Percentiles rank a stretch among this genome's conserved stretches.
Evolutionary conservation across 2,329 filamentous ascomycete genomes (phyloP).

Genomic region (Cytospora chrysosperma): DNA sequence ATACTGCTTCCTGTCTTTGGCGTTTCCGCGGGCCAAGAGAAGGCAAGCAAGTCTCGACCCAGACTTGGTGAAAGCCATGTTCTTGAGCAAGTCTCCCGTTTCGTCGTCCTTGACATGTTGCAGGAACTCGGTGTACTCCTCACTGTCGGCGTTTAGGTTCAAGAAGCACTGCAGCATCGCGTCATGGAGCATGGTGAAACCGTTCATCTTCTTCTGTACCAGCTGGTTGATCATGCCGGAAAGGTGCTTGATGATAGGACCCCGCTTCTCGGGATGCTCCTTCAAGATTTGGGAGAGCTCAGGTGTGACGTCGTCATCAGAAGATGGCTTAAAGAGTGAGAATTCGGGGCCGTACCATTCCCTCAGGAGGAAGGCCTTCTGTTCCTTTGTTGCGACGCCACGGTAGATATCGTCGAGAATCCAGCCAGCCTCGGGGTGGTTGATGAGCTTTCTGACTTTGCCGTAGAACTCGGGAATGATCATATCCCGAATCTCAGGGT

Average conservation of each 20-base stretch:
- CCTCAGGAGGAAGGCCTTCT: conserved; percentile 80
- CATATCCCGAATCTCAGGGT: conserved; percentile 80
- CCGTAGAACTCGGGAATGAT: conserved; percentile 96
- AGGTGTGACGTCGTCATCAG: conserved; percentile 54
- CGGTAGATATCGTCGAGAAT: conserved; percentile 97
- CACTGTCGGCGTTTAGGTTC: conserved; percentile 71
- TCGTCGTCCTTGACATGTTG: conserved; percentile 92
- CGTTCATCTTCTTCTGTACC: conserved; percentile 93
- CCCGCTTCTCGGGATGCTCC: conserved; percentile 78
- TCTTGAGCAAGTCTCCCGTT: conserved; percentile 85
- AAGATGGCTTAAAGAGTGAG: conserved; percentile 66
- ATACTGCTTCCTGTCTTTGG: conserved; percentile 90
- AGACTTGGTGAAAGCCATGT: conserved; percentile 91
- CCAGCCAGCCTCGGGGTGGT: conserved; percentile 95
- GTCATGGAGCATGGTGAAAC: conserved; percentile 96
- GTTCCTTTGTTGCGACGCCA: conserved; percentile 77
- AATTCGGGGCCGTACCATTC: conserved; percentile 99
- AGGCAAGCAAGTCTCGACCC: conserved; percentile 81
- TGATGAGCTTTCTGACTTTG: conserved; percentile 87
- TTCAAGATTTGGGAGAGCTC: conserved; percentile 76
- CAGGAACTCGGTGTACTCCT: conserved; percentile 83
- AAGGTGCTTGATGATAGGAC: conserved; percentile 81
- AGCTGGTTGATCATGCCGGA: conserved; percentile 86
- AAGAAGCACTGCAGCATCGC: conserved; percentile 97
- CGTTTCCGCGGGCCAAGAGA: conserved; percentile 77